These are phyloP conservation scores for Scenedesmus sp. DNA, from an alignment of 163 green algal species.

Conservation along the genomic window DNA sequence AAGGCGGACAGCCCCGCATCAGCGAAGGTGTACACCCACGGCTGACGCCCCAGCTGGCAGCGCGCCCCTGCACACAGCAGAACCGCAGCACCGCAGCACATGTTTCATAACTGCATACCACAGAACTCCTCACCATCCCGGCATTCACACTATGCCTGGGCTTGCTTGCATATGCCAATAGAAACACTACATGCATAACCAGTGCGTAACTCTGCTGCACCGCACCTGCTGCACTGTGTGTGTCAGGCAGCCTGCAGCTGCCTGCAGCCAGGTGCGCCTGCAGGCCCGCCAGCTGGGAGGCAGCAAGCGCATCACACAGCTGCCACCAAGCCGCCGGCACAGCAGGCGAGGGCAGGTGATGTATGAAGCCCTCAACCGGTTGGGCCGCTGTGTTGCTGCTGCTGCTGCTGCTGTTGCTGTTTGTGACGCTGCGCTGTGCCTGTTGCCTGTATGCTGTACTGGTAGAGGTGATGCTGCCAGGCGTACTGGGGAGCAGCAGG, in stretches of 20 bases:
- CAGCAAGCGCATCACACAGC: neutral
- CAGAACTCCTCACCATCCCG: no score
- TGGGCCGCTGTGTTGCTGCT: neutral
- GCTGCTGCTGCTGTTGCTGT: neutral
- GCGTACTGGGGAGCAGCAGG: neutral
- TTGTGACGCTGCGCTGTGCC: neutral
- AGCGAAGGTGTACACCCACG: constrained; percentile 22
- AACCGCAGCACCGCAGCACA: neutral
- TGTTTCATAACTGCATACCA: no score
- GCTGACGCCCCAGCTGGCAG: constrained; percentile 39
- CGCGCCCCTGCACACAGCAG: neutral
- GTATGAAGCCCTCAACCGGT: neutral
- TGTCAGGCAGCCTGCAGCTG: constrained; percentile 1
- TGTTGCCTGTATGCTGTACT: neutral
- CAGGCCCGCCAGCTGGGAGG: neutral
- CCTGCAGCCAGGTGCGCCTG: neutral
- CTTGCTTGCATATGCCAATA: neutral
- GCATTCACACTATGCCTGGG: neutral
- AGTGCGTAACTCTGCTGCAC: no score
- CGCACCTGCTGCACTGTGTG: neutral
- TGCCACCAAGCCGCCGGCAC: constrained; percentile 30
- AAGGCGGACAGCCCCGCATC: constrained; percentile 17
- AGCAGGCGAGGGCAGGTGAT: neutral
- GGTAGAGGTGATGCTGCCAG: neutral
- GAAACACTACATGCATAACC: neutral